Evolutionary conservation across 2,329 filamentous ascomycete genomes (phyloP).

Genomic region (Magnaporthiopsis poae): DNA sequence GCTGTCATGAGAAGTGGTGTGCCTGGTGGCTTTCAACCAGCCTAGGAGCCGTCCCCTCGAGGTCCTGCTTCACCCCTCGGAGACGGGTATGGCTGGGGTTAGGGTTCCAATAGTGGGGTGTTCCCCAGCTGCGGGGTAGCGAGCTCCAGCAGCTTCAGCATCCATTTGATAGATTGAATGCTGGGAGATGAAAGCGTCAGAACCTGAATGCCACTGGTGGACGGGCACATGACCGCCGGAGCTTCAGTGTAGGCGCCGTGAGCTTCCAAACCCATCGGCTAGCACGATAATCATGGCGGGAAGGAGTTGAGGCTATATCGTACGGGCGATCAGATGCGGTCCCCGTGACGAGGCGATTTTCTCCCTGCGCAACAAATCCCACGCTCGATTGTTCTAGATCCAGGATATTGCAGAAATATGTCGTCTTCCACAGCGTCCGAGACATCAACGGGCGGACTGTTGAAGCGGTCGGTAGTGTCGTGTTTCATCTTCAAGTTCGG

Average conservation of each 20-base stretch:
- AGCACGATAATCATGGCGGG: not conserved
- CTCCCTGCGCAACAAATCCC: not conserved
- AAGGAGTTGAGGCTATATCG: not conserved
- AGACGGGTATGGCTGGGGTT: not conserved
- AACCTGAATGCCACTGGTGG: too few species aligned
- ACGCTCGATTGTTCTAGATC: not conserved
- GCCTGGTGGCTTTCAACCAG: too few species aligned
- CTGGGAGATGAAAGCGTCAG: too few species aligned
- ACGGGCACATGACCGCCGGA: too few species aligned
- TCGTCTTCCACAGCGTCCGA: not conserved
- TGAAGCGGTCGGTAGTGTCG: constrained; percentile 34
- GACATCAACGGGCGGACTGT: constrained; percentile 12
- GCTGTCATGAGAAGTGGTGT: too few species aligned
- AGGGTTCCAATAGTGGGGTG: too few species aligned
- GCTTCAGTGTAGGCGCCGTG: too few species aligned
- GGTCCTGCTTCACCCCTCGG: too few species aligned
- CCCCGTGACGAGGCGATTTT: not conserved
- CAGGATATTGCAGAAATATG: not conserved
- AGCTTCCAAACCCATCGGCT: too few species aligned
- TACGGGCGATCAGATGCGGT: not conserved
- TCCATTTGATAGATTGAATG: too few species aligned
- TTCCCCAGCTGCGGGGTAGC: not conserved
- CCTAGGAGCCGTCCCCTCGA: too few species aligned
- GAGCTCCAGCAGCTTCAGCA: not conserved
- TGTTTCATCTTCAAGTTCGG: constrained; percentile 42